These are phyloP conservation scores for Scutellaria baicalensis DNA, from an alignment of 257 asterid genomes.

Conservation along the genomic window DNA sequence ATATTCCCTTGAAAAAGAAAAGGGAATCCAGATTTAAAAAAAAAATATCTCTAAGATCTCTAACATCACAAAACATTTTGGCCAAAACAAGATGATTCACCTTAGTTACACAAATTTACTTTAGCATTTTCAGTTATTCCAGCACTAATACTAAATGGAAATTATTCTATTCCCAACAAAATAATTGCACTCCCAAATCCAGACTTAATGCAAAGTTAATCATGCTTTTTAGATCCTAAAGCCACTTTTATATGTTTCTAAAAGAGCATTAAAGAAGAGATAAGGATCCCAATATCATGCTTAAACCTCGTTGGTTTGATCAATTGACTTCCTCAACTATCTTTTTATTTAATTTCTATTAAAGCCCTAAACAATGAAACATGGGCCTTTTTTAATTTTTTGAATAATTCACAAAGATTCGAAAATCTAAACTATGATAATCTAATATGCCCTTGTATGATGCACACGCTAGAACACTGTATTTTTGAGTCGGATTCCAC, in stretches of 20 bases:
- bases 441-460: conserved; percentile 1
- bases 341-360: neutral
- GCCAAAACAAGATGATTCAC: neutral
- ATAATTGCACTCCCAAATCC: conserved; percentile 8
- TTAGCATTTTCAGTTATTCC: conserved; percentile 11
- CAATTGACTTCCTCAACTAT: conserved; percentile 12
- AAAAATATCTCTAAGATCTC: too few species aligned
- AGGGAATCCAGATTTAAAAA: too few species aligned
- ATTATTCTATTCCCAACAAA: conserved; percentile 13
- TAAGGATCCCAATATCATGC: conserved; percentile 27
- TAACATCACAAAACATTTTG: too few species aligned
- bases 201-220: conserved; percentile 20
- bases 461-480: conserved; percentile 27
- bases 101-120: neutral
- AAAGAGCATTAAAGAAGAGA: conserved; percentile 25
- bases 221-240: conserved; percentile 27
- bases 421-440: neutral
- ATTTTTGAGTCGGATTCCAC: conserved; percentile 24
- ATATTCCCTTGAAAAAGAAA: too few species aligned
- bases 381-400: too few species aligned
- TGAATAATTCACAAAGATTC: conserved; percentile 4
- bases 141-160: neutral
- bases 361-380: too few species aligned
- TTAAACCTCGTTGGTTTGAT: conserved; percentile 24
- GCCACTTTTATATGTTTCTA: conserved; percentile 21